Conservation (phyloP, 2,329 filamentous ascomycete species). For the Diaporthe vexans region DNA sequence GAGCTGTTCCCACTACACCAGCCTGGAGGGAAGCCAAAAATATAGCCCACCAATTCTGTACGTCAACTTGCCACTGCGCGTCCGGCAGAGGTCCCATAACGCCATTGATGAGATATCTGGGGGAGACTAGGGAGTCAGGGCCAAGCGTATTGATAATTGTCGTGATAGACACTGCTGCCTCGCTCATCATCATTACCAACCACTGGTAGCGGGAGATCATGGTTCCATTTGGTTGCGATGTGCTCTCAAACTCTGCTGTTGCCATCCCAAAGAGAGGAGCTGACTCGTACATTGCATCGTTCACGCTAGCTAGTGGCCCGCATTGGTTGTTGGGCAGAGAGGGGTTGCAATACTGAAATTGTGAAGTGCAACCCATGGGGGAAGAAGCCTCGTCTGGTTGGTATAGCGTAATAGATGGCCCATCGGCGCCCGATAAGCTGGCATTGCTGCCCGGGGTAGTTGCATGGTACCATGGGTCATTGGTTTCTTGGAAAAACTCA, state of each 20-base stretch:
- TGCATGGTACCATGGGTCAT: conserved; percentile 39
- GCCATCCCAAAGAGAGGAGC: background rate
- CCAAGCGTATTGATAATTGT: no score
- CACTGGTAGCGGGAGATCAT: background rate
- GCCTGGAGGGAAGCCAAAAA: conserved; percentile 34
- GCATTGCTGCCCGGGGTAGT: fast-evolving
- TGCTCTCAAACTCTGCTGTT: background rate
- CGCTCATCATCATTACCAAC: fast-evolving
- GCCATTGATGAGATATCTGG: background rate
- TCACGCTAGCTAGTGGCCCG: background rate
- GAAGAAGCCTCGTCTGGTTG: conserved; percentile 35
- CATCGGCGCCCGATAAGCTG: no score
- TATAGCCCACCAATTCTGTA: conserved; percentile 38
- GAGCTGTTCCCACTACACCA: background rate
- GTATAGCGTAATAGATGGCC: no score
- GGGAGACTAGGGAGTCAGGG: background rate
- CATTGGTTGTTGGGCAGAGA: background rate
- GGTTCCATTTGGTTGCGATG: background rate
- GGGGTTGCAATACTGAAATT: conserved; percentile 38
- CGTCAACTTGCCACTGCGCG: conserved; percentile 43
- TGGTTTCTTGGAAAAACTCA: background rate
- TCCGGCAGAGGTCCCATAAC: conserved; percentile 10
- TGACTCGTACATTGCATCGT: fast-evolving
- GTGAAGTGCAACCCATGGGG: conserved; percentile 30
- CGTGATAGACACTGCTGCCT: no score